Conservation (phyloP, 177 flowering plant genomes). For the Vitis hybrid region DNA sequence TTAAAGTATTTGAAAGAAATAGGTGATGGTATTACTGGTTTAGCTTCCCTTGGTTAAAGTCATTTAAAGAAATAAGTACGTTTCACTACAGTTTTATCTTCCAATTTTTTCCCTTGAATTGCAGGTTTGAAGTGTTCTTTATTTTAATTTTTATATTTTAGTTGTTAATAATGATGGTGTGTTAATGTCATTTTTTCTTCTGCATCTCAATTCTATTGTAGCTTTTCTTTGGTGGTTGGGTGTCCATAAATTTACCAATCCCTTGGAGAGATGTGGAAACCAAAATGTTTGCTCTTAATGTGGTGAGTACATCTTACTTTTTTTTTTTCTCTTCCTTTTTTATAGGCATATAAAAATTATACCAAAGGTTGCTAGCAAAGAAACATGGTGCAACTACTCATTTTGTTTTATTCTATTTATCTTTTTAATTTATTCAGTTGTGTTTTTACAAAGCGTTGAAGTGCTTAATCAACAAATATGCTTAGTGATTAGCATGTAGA, state of each 20-base stretch:
- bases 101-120: neutral
- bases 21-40: no score
- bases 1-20: no score
- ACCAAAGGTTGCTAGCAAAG: no score
- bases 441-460: neutral
- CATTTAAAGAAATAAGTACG: no score
- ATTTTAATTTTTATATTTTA: neutral
- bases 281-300: conserved; percentile 83
- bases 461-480: no score
- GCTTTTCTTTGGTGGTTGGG: conserved; percentile 74
- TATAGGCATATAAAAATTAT: neutral
- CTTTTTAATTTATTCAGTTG: neutral
- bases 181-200: neutral
- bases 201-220: conserved; percentile 23
- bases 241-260: conserved; percentile 45
- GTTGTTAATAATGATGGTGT: conserved; percentile 1
- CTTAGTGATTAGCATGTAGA: no score
- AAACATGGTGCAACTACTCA: no score
- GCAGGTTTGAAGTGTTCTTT: neutral
- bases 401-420: neutral
- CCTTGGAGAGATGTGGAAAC: conserved; percentile 91
- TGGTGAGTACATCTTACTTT: conserved; percentile 45
- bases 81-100: neutral
- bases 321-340: neutral
- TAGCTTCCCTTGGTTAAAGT: no score